Evolutionary conservation across 1,284 basidiomycete species (phyloP), one percentile per base, ranked within the genome.

Genomic region (Melampsora larici-populina): DNA sequence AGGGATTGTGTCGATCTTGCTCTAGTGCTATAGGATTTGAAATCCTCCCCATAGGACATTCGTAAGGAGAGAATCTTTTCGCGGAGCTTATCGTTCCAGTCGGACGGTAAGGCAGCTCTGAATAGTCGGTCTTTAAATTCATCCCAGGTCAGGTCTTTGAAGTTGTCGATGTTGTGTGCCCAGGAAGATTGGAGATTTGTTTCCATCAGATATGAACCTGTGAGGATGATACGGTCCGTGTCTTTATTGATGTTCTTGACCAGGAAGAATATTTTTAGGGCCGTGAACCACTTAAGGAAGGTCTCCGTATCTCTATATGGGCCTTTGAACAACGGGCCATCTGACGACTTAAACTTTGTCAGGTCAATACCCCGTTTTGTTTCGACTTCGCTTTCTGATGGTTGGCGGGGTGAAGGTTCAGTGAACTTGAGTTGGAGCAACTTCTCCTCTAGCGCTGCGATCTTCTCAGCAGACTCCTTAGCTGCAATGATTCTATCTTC

Each of bases 171-270:
- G 15, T 33, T 26, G 46, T 48, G 40, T 29, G 36, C 29, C 31
- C 65, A 74, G 21, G 65, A 64, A 15, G 62, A 13, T 2, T 29
- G 26, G 2, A 46, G 43, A 62, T 73, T 73, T 9, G 58, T 73
- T n/a, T 73, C 70, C n/a, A n/a, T n/a, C n/a, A n/a, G n/a, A n/a
- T n/a, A n/a, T n/a, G n/a, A n/a, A n/a, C n/a, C n/a, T n/a, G n/a
- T n/a, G n/a, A n/a, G n/a, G n/a, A n/a, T n/a, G n/a, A n/a, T n/a
- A n/a, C n/a, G n/a, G n/a, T n/a, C n/a, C n/a, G n/a, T n/a, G n/a
- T n/a, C n/a, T n/a, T n/a, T n/a, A n/a, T n/a, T n/a, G n/a, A n/a
- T n/a, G n/a, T n/a, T n/a, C n/a, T n/a, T n/a, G n/a, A n/a, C n/a
- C n/a, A n/a, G n/a, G n/a, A n/a, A n/a, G n/a, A n/a, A n/a, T n/a